Base-by-base conservation (phyloP, 164 flowering plant species). In the Vitis cinerea region DNA sequence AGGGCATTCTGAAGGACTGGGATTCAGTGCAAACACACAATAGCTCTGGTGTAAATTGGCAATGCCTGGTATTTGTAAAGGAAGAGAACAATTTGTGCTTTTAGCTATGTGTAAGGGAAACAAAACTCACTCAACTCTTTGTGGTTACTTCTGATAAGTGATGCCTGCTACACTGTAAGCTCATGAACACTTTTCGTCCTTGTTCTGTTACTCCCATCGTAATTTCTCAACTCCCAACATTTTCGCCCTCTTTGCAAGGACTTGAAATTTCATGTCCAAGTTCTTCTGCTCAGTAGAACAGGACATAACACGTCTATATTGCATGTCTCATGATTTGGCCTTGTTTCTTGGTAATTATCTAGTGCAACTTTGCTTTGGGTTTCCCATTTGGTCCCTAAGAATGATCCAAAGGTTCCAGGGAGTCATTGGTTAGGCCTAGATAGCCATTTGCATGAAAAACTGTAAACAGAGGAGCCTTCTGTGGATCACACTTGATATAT, bases 41-140 rank as follows among this genome's bases (percentile, higher is more conserved):
- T 72, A 77, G 64, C 65, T 11, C 69, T 66, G 67, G 13, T 74
- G 81, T 80, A 75, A 50, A 75, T 57, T 72, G 72, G 50, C 60
- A 62, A 63, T 65, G 67, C 71, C 59, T 59, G 72, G 64, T 58
- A 70, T 70, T 51, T 75, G 77, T 81, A 75, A 73, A 75, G 77
- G 59, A 69, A 72, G 72, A 71, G 71, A 44, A 70, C 67, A 9
- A 23, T 10, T 48, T 51, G 13, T 64, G 60, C 53, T 47, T 75
- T 59, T 56, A 57, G 10, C 15, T 7, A 17, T 17, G 4, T 67
- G 15, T 52, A 57, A 66, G 70, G 63, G 44, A 37, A 57, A 44
- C 58, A 63, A 63, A 62, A 37, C 58, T 63, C 51, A 4, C n/a
- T 63, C 48, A 55, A n/a, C 51, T 9, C 50, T 49, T 63, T 61